Conservation (phyloP, 768 basidiomycete species). For the Lactifluus hygrophoroides region DNA sequence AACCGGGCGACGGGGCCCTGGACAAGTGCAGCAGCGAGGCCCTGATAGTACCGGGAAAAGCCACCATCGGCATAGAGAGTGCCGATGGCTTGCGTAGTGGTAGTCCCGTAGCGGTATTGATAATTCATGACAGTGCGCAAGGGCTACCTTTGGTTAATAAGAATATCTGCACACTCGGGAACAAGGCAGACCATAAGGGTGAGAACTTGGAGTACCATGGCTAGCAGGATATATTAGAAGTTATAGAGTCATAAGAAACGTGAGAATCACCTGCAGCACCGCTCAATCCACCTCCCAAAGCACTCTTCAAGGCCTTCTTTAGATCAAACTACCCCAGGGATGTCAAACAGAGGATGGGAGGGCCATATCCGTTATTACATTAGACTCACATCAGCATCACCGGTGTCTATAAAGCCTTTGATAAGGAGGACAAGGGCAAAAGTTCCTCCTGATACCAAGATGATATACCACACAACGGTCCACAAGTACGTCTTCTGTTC, state of each 20-base stretch:
- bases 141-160: constrained; percentile 39
- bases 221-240: constrained; percentile 29
- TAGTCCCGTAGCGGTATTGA: constrained; percentile 84
- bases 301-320: constrained; percentile 63
- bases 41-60: constrained; percentile 79
- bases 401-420: constrained; percentile 63
- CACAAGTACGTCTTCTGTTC: constrained; percentile 24
- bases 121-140: constrained; percentile 98
- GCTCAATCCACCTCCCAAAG: constrained; percentile 83
- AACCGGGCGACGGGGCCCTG: constrained; percentile 83
- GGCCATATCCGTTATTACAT: not conserved
- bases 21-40: constrained; percentile 74
- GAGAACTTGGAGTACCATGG: constrained; percentile 92
- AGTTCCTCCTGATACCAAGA: constrained; percentile 31
- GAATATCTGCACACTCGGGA: constrained; percentile 9
- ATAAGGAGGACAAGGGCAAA: constrained; percentile 45
- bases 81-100: constrained; percentile 50
- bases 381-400: constrained; percentile 51
- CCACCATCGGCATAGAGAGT: constrained; percentile 77
- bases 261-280: constrained; percentile 65
- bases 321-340: constrained; percentile 63
- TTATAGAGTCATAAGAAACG: not conserved
- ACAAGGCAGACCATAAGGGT: constrained; percentile 54
- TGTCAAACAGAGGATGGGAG: not conserved
- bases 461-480: constrained; percentile 27